These are phyloP conservation scores for Trametes cubensis DNA, from an alignment of 768 basidiomycete species.

Conservation along the genomic window DNA sequence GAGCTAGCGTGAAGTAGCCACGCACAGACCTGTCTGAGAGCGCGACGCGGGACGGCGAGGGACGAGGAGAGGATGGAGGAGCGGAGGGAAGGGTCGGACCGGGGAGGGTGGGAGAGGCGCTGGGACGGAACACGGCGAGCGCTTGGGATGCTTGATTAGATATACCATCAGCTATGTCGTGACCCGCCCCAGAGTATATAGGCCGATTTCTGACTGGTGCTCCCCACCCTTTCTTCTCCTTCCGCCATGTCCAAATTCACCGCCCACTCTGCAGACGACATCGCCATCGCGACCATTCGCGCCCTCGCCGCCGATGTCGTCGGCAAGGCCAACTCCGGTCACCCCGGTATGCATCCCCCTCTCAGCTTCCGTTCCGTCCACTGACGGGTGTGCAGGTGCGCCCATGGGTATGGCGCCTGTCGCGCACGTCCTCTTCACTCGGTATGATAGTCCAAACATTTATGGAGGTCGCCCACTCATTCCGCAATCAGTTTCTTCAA, in stretches of 20 bases:
- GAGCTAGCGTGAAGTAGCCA: neutral
- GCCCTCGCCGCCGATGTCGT: conserved; percentile 77
- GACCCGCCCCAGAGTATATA: conserved; percentile 14
- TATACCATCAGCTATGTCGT: conserved; percentile 23
- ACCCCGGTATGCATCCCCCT: conserved; percentile 62
- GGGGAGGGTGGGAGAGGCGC: neutral
- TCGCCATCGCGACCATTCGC: conserved; percentile 72
- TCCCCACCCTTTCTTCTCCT: conserved; percentile 21
- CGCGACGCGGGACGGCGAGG: conserved; percentile 4
- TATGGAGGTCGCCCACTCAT: conserved; percentile 20
- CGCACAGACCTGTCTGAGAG: conserved; percentile 5
- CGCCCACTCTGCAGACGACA: conserved; percentile 48
- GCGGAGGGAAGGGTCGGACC: conserved; percentile 1
- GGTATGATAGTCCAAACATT: conserved; percentile 44
- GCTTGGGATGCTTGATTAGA: conserved; percentile 22
- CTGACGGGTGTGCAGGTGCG: conserved; percentile 58
- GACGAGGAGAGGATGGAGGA: neutral
- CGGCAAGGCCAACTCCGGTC: conserved; percentile 90
- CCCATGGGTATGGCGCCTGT: conserved; percentile 93
- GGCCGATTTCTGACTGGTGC: conserved; percentile 19
- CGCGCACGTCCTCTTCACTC: conserved; percentile 78
- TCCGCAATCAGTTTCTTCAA: conserved; percentile 70
- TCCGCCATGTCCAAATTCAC: conserved; percentile 45
- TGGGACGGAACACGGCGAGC: conserved; percentile 1
- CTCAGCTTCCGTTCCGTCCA: conserved; percentile 5